Evolutionary conservation across 805 yeast species (phyloP).

Genomic region (Nakazawaea ambrosiae): DNA sequence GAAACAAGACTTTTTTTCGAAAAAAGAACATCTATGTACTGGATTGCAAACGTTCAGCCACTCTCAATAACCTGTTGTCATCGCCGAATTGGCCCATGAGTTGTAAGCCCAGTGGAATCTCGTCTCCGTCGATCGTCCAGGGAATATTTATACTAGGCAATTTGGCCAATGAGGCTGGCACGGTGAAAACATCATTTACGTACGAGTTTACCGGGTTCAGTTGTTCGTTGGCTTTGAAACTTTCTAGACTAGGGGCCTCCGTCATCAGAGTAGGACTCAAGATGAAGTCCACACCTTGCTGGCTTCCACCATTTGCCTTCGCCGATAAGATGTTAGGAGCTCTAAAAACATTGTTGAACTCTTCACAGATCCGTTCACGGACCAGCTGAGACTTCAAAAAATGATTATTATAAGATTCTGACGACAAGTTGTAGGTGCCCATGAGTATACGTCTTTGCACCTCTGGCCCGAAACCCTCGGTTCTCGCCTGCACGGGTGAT

Average conservation of each 20-base stretch:
- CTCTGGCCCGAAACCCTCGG: conserved; percentile 67
- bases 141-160: conserved; percentile 84
- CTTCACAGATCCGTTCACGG: conserved; percentile 51
- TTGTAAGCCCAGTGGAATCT: conserved; percentile 61
- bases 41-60: conserved; percentile 14
- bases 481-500: conserved; percentile 29
- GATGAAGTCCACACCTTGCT: conserved; percentile 57
- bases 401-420: conserved; percentile 67
- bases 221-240: conserved; percentile 28
- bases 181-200: conserved; percentile 76
- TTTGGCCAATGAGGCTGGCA: conserved; percentile 90
- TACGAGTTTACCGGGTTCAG: conserved; percentile 53
- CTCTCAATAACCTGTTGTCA: conserved; percentile 53
- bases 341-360: conserved; percentile 60
- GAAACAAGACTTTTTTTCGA: neutral
- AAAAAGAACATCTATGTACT: neutral
- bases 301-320: neutral
- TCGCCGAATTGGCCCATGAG: conserved; percentile 82
- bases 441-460: conserved; percentile 77
- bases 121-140: conserved; percentile 20
- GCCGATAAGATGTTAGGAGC: conserved; percentile 34
- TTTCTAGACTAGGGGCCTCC: conserved; percentile 45
- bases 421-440: conserved; percentile 81
- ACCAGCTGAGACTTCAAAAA: conserved; percentile 69
- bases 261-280: conserved; percentile 66